Conservation (phyloP, 441 rosid genomes). For the Arabidopsis hybrid region DNA sequence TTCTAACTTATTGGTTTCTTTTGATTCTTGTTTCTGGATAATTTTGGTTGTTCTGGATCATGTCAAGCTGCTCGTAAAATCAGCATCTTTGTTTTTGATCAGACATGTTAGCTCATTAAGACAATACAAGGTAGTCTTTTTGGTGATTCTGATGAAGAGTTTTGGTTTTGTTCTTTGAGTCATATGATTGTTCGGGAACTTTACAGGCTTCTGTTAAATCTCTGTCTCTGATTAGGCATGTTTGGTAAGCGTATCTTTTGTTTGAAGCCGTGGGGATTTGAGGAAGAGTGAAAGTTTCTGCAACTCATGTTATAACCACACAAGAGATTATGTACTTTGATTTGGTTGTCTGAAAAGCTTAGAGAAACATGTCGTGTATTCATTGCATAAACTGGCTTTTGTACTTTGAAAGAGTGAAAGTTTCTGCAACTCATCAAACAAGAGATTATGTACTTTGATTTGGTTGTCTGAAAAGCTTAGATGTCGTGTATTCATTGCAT, state of each 20-base stretch:
- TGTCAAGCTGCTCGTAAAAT: neutral
- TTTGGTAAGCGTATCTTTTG: neutral
- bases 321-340: neutral
- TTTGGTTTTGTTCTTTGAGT: too few species aligned
- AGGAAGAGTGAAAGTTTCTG: constrained; percentile 1
- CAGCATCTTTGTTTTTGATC: constrained; percentile 13
- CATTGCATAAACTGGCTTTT: neutral
- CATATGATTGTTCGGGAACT: too few species aligned
- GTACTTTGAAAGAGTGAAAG: too few species aligned
- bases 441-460: too few species aligned
- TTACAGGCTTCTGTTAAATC: neutral
- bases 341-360: constrained; percentile 20
- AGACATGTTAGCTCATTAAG: neutral
- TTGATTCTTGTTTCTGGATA: constrained; percentile 16
- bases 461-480: too few species aligned
- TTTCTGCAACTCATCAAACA: too few species aligned
- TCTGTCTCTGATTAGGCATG: constrained; percentile 12
- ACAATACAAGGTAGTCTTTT: too few species aligned
- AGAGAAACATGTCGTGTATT: neutral
- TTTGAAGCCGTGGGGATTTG: neutral
- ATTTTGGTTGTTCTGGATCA: neutral
- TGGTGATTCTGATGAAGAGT: too few species aligned
- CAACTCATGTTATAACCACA: neutral
- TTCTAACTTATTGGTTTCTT: neutral
- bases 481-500: too few species aligned